Evolutionary conservation across 148 eudicot species (phyloP), one percentile per base, ranked within the genome.

Genomic region (Suaeda aralocaspica): DNA sequence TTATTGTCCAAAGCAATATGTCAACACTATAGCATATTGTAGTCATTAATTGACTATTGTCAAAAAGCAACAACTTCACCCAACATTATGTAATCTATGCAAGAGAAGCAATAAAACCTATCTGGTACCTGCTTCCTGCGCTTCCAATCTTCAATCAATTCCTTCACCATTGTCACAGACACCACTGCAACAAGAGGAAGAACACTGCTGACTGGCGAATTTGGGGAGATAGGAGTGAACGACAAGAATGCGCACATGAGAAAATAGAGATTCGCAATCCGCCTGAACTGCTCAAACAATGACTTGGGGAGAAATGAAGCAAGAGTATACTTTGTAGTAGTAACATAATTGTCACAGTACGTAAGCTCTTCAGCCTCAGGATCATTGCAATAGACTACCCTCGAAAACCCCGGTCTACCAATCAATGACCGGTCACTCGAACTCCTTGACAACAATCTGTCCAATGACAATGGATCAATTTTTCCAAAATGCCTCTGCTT

Each of bases 211-310:
- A 83, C 71, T 28, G 90, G 78, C 1, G 89, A 77, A 70, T 80
- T 81, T 22, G 96, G 96, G 8, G 90, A 81, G 16, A 87, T 57
- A 5, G 87, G 68, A 24, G 86, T 84, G 74, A 88, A 84, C 12
- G 96, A 82, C 69, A 87, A 48, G 15, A 82, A 64, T 14, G 88
- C 90, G 31, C 84, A 81, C 34, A 86, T 28, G 11, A 90, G 89
- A 71, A 90, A 86, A 52, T 88, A 90, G 12, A 88, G 33, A 55
- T 90, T 90, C 15, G 96, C 96, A 9, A 88, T 92, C 21, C 96
- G 66, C 72, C 91, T 79, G 63, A 90, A 90, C 56, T 90, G 96
- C 79, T 90, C 96, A 64, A 90, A 88, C 71, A 90, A 57, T 14
- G 96, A 83, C 68, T 85, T 90, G 53, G 96, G 96, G 5, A 89